Conservation (phyloP, 352 stramenopile genomes). For the Phytophthora pseudosyringae region DNA sequence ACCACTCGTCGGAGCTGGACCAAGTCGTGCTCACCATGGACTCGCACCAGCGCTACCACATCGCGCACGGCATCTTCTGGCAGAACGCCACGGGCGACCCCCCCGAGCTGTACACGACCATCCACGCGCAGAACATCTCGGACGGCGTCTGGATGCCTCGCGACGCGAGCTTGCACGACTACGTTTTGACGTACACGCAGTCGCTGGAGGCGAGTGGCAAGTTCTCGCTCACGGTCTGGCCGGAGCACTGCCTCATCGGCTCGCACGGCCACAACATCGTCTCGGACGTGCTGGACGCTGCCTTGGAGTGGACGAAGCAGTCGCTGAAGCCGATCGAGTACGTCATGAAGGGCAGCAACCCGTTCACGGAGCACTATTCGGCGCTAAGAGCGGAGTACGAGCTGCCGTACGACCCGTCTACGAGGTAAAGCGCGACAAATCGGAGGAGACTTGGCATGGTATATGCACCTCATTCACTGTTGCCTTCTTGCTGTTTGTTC, state of each 20-base stretch:
- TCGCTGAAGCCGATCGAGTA: slow-evolving; percentile 74
- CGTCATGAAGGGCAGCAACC: slow-evolving; percentile 93
- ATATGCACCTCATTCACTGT: too few species aligned
- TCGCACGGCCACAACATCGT: slow-evolving; percentile 89
- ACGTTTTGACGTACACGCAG: slow-evolving; percentile 89
- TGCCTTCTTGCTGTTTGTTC: too few species aligned
- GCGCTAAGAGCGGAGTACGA: slow-evolving; percentile 92
- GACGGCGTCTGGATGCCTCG: slow-evolving; percentile 58
- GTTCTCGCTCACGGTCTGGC: slow-evolving; percentile 95
- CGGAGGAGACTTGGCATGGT: slow-evolving; percentile 6
- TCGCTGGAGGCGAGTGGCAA: slow-evolving; percentile 81
- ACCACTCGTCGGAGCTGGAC: slow-evolving; percentile 56
- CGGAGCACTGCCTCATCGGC: slow-evolving; percentile 95
- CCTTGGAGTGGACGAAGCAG: slow-evolving; percentile 82
- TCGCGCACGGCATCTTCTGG: slow-evolving; percentile 96
- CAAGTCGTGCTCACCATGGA: slow-evolving; percentile 95
- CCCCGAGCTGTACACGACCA: slow-evolving; percentile 92
- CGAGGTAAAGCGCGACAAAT: slow-evolving; percentile 34
- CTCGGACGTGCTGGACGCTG: slow-evolving; percentile 68
- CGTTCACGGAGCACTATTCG: slow-evolving; percentile 96
- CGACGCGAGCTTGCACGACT: slow-evolving; percentile 69
- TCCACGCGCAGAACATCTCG: slow-evolving; percentile 82
- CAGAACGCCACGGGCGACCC: slow-evolving; percentile 56
- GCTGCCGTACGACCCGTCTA: slow-evolving; percentile 63
- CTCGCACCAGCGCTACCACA: slow-evolving; percentile 94